phyloP scores from a whole-genome alignment of 768 basidiomycete genomes.

The Amanita rubescens region DNA sequence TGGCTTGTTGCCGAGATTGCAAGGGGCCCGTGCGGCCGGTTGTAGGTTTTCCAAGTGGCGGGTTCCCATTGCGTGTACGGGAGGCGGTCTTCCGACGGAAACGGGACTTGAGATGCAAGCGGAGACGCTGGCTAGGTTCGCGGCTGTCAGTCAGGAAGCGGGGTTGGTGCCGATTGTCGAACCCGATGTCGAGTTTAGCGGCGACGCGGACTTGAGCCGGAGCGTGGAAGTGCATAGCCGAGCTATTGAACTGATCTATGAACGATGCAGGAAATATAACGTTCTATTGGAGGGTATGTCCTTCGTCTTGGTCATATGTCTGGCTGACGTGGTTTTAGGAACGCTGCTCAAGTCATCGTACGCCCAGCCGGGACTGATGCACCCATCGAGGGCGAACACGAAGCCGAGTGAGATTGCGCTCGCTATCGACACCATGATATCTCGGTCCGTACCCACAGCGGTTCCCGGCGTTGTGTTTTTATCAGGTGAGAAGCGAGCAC shows the following conservation, averaged over 20 bases:
- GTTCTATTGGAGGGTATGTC: constrained; percentile 41
- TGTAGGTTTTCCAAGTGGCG: constrained; percentile 48
- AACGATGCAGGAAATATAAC: constrained; percentile 35
- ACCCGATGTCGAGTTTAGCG: constrained; percentile 44
- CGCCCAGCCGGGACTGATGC: constrained; percentile 40
- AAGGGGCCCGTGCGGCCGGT: constrained; percentile 35
- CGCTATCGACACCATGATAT: constrained; percentile 37
- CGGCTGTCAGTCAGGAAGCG: constrained; percentile 43
- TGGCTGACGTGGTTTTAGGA: constrained; percentile 21
- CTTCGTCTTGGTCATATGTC: neutral
- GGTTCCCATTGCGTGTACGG: constrained; percentile 39
- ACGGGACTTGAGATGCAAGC: too few relatives aligned
- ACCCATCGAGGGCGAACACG: constrained; percentile 28
- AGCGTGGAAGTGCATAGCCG: constrained; percentile 40
- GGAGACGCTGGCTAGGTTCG: constrained; percentile 39
- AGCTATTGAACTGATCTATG: constrained; percentile 38
- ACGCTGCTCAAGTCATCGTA: constrained; percentile 47
- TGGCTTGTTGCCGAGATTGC: constrained; percentile 32
- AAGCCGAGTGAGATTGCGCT: constrained; percentile 39
- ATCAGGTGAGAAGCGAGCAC: constrained; percentile 27
- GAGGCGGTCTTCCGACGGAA: too few relatives aligned
- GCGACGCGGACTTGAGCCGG: constrained; percentile 36
- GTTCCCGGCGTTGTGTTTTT: constrained; percentile 45
- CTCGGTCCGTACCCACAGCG: constrained; percentile 36
- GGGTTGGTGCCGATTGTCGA: constrained; percentile 47